Conservation (phyloP, 495 filamentous ascomycete genomes). For the Aspergillus ostianus region DNA sequence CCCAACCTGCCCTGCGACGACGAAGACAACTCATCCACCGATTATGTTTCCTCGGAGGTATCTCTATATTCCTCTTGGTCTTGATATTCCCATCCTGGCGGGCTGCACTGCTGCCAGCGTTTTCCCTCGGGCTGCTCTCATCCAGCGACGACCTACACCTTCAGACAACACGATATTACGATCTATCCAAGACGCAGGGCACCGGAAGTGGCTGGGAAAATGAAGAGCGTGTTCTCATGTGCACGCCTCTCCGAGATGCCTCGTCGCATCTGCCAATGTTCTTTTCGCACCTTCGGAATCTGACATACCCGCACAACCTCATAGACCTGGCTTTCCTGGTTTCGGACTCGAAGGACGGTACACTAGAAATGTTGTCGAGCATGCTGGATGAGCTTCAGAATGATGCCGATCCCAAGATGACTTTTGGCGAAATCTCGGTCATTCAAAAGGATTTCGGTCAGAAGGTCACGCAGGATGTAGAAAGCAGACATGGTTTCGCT, state of each 20-base stretch:
- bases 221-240: constrained; percentile 92
- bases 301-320: constrained; percentile 95
- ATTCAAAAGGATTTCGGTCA: constrained; percentile 99
- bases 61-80: constrained; percentile 64
- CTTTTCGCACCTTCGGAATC: constrained; percentile 91
- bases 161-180: constrained; percentile 95
- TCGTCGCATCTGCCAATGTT: constrained; percentile 96
- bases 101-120: constrained; percentile 57
- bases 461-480: constrained; percentile 95
- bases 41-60: constrained; percentile 49
- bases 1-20: constrained; percentile 70
- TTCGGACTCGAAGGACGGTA: constrained; percentile 94
- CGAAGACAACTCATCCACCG: constrained; percentile 72
- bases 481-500: constrained; percentile 96
- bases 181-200: constrained; percentile 85
- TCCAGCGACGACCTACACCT: constrained; percentile 70
- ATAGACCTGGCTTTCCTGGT: constrained; percentile 97
- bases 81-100: constrained; percentile 67
- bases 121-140: constrained; percentile 70
- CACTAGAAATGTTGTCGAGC: constrained; percentile 69
- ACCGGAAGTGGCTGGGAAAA: constrained; percentile 89
- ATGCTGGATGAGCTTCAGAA: constrained; percentile 80
- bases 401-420: constrained; percentile 68
- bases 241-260: constrained; percentile 91
- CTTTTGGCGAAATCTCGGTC: constrained; percentile 96